Evolutionary conservation across 257 asterid genomes (phyloP), one percentile per base, ranked within the genome.

Genomic region (Leonotis leonurus): DNA sequence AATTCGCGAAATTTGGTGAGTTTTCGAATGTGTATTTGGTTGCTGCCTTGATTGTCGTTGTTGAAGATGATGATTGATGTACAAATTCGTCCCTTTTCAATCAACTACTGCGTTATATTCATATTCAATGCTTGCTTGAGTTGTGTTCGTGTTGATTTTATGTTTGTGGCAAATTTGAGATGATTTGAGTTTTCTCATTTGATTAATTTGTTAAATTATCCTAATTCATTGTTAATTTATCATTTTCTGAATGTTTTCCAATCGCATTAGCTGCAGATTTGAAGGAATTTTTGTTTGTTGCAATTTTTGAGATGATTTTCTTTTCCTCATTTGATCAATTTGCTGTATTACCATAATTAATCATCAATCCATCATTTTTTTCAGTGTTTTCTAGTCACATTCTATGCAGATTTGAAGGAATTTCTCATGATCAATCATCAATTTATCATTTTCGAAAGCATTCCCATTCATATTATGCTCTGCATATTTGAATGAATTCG

Each of bases 251-350:
- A 6, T n/a, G n/a, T n/a, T n/a, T n/a, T n/a, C n/a, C n/a, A n/a
- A n/a, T 46, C 22, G n/a, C 49, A 33, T 8, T 32, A n/a, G 56
- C 25, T 56, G 64, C 70, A 68, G 71, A 32, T 56, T 60, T 61
- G 69, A 50, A 72, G 36, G 58, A 56, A 27, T 17, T 13, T n/a
- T n/a, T n/a, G n/a, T n/a, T n/a, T n/a, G n/a, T n/a, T n/a, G n/a
- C n/a, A n/a, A n/a, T n/a, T n/a, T n/a, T n/a, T n/a, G n/a, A n/a
- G n/a, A n/a, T n/a, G n/a, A n/a, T n/a, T n/a, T n/a, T n/a, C n/a
- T n/a, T n/a, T n/a, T n/a, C n/a, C n/a, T n/a, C n/a, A n/a, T n/a
- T n/a, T n/a, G n/a, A n/a, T n/a, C n/a, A n/a, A n/a, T n/a, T n/a
- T n/a, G n/a, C n/a, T n/a, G n/a, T n/a, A n/a, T n/a, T n/a, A n/a